phyloP scores from a whole-genome alignment of 257 asterid genomes.

The Solanum pennellii region DNA sequence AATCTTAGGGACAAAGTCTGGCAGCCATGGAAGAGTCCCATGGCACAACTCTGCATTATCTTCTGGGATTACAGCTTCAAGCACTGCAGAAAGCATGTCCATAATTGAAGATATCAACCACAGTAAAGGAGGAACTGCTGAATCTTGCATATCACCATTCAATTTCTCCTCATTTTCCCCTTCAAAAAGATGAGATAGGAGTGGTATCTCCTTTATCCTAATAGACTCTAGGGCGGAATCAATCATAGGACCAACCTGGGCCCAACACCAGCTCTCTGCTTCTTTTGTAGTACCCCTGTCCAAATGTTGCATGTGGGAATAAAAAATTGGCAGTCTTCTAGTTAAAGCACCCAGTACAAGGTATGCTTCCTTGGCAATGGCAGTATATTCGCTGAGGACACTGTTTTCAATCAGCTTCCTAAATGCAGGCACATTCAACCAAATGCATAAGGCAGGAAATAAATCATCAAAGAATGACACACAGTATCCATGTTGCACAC shows the following conservation, averaged over 20 bases:
- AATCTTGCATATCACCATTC: slow-evolving; percentile 17
- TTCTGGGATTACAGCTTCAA: slow-evolving; percentile 55
- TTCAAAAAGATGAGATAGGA: slow-evolving; percentile 21
- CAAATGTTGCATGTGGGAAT: slow-evolving; percentile 22
- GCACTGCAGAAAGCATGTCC: slow-evolving; percentile 56
- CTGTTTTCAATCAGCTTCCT: slow-evolving; percentile 37
- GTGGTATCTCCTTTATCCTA: slow-evolving; percentile 27
- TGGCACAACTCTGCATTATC: slow-evolving; percentile 20
- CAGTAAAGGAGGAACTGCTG: slow-evolving; percentile 35
- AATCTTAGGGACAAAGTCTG: slow-evolving; percentile 75
- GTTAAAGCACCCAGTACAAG: slow-evolving; percentile 66
- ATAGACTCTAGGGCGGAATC: slow-evolving; percentile 74
- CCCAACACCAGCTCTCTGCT: slow-evolving; percentile 61
- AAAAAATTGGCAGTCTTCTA: slow-evolving; percentile 61
- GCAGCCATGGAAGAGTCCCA: slow-evolving; percentile 62
- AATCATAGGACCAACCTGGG: slow-evolving; percentile 47
- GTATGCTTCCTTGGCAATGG: slow-evolving; percentile 64
- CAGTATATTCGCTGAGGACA: slow-evolving; percentile 54
- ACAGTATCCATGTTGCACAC: slow-evolving; percentile 50
- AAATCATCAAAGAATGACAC: slow-evolving; percentile 55
- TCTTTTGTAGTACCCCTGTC: slow-evolving; percentile 19
- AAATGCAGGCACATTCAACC: slow-evolving; percentile 63
- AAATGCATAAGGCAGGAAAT: slow-evolving; percentile 55
- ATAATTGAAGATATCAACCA: slow-evolving; percentile 74
- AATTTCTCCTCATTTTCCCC: slow-evolving; percentile 17